Evolutionary conservation across 2,329 filamentous ascomycete genomes (phyloP).

Genomic region (Didymella segeticola): DNA sequence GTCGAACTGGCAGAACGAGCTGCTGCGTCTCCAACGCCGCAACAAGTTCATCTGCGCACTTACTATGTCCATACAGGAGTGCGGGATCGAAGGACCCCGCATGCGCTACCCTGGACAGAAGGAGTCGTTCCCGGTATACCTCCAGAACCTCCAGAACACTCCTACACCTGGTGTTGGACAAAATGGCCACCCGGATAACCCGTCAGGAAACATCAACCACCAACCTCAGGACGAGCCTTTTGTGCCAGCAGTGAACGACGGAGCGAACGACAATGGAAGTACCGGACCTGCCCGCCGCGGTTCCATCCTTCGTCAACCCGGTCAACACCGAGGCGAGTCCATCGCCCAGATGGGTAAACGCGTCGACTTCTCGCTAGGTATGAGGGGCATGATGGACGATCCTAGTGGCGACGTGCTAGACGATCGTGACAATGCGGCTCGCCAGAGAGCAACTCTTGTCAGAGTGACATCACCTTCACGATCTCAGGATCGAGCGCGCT

Average conservation of each 20-base stretch:
- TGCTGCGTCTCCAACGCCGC: conserved; percentile 84
- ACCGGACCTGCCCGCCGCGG: conserved; percentile 45
- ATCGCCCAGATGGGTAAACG: conserved; percentile 65
- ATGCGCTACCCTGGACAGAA: conserved; percentile 74
- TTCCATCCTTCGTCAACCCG: conserved; percentile 63
- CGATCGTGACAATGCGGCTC: conserved; percentile 52
- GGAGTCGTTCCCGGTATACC: conserved; percentile 70
- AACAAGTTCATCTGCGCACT: conserved; percentile 95
- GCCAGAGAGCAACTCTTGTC: conserved; percentile 49
- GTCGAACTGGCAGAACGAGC: conserved; percentile 93
- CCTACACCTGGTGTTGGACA: conserved; percentile 52
- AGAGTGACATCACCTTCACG: conserved; percentile 50
- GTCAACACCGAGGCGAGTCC: conserved; percentile 62
- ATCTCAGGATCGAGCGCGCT: conserved; percentile 35
- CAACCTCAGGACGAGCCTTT: conserved; percentile 52
- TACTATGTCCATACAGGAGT: conserved; percentile 82
- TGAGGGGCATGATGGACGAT: conserved; percentile 65
- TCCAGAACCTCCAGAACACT: conserved; percentile 59
- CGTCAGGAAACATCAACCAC: conserved; percentile 46
- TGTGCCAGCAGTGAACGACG: conserved; percentile 44
- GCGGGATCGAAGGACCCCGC: conserved; percentile 84
- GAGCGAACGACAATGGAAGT: conserved; percentile 13
- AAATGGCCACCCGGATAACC: conserved; percentile 55
- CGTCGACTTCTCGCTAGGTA: conserved; percentile 75
- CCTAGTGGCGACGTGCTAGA: conserved; percentile 71